Conservation (phyloP, 768 basidiomycete species). For the Hericium coralloides region DNA sequence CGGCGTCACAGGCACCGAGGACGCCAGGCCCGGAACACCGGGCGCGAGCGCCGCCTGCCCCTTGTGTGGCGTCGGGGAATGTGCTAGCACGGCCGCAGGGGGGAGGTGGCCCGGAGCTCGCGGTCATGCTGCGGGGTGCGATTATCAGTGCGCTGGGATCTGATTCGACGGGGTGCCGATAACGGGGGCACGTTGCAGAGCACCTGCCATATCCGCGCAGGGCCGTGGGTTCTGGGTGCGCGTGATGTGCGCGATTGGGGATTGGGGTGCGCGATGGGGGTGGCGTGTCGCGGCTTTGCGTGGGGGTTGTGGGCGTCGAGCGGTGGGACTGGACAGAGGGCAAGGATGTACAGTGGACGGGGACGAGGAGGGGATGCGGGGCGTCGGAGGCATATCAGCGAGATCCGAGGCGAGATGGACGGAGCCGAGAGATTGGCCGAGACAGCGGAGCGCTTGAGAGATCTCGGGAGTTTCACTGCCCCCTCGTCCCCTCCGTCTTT, state of each 20-base stretch:
- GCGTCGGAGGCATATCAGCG: background rate
- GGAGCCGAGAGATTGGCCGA: background rate
- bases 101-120: background rate
- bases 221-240: background rate
- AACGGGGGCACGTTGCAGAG: background rate
- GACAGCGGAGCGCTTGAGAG: background rate
- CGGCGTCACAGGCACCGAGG: background rate
- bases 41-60: background rate
- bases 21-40: background rate
- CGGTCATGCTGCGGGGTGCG: background rate
- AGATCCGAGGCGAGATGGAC: background rate
- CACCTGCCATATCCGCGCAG: background rate
- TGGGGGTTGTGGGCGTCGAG: background rate
- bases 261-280: too few species aligned
- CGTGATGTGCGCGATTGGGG: too few species aligned
- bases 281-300: too few species aligned
- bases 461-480: background rate
- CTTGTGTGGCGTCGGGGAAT: background rate
- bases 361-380: background rate
- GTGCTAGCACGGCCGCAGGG: background rate
- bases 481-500: background rate
- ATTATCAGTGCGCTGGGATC: background rate
- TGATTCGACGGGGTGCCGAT: background rate
- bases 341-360: background rate
- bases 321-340: background rate